Conservation (phyloP, 345 rosid genomes). For the Eutrema heterophyllum region DNA sequence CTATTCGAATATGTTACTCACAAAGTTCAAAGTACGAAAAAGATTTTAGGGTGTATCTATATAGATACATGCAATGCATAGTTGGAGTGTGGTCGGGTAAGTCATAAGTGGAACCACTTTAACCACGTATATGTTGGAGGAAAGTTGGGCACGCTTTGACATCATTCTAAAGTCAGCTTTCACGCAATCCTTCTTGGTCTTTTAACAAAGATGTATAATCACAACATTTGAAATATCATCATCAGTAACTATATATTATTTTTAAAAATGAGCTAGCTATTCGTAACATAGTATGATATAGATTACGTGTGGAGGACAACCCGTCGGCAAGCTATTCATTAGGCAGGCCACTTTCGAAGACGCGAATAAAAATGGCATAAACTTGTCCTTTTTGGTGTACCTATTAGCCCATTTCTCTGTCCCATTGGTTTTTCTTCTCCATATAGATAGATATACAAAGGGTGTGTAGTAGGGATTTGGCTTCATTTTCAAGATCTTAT, state of each 20-base stretch:
- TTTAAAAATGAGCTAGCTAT: neutral
- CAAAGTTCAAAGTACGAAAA: neutral
- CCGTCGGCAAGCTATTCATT: conserved; percentile 35
- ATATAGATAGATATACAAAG: neutral
- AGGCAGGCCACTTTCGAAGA: conserved; percentile 30
- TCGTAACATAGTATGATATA: neutral
- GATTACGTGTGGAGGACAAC: conserved; percentile 28
- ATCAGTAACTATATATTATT: neutral
- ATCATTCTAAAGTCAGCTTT: conserved; percentile 32
- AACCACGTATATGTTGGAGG: conserved; percentile 16
- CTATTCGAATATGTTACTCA: neutral
- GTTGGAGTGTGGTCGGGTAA: conserved; percentile 19
- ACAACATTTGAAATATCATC: neutral
- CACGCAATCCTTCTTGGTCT: conserved; percentile 23
- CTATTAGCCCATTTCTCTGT: neutral
- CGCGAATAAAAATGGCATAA: conserved; percentile 18
- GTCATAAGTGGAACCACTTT: conserved; percentile 31
- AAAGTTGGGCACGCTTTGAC: conserved; percentile 25
- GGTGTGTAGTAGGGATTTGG: neutral
- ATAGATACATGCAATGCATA: conserved; percentile 11
- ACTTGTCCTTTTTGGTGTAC: conserved; percentile 22
- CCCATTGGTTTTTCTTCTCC: neutral
- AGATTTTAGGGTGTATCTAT: neutral
- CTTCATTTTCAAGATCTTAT: conserved; percentile 20
- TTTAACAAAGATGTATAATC: conserved; percentile 15